Percentiles rank a stretch among this genome's conserved stretches.
phyloP scores from a whole-genome alignment of 768 basidiomycete genomes.

The Ramaria rubella region DNA sequence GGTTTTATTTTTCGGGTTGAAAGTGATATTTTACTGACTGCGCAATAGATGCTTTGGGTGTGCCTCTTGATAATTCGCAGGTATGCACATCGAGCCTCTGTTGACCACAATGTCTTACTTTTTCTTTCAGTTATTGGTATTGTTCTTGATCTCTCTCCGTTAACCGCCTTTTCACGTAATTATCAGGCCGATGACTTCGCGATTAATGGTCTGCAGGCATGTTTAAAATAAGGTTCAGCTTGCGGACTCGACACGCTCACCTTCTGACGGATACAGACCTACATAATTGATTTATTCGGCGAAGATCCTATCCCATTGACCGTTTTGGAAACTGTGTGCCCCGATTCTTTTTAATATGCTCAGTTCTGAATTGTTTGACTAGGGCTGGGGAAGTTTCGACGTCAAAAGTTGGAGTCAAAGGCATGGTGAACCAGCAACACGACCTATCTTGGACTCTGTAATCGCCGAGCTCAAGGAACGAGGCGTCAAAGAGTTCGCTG shows the following conservation, averaged over 20 bases:
- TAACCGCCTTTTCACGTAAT: too few relatives aligned
- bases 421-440: conserved; percentile 2
- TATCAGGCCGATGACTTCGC: conserved; percentile 12
- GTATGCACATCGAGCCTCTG: too few relatives aligned
- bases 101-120: too few relatives aligned
- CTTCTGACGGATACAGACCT: neutral
- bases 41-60: conserved; percentile 9
- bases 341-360: neutral
- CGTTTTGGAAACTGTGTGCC: neutral
- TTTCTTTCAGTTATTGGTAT: neutral
- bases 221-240: neutral
- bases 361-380: neutral
- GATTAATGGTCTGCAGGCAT: conserved; percentile 9
- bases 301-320: conserved; percentile 6
- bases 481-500: conserved; percentile 10
- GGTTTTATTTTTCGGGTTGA: neutral
- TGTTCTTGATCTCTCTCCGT: too few relatives aligned
- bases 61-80: conserved; percentile 1
- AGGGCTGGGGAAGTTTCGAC: neutral
- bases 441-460: conserved; percentile 7
- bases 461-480: conserved; percentile 7
- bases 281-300: conserved; percentile 5
- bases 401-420: neutral
- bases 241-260: neutral
- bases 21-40: neutral